These are phyloP conservation scores for Tetraselmis striata DNA, from an alignment of 139 green algal genomes.

Conservation along the genomic window DNA sequence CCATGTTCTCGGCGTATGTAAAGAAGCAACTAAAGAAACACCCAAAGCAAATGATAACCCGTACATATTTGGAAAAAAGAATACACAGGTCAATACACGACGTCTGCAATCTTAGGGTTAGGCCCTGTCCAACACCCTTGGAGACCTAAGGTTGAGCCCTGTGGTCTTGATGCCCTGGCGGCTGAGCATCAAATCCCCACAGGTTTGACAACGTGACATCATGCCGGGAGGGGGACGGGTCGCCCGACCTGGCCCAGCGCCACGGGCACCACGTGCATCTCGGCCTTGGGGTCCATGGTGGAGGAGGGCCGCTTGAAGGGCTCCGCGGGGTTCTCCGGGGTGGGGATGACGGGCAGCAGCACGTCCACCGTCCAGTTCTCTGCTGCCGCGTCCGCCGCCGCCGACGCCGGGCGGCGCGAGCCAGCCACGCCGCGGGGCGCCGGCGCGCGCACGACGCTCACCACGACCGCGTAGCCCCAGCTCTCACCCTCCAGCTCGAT, in stretches of 20 bases:
- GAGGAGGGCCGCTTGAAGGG: not conserved
- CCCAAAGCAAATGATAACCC: no score
- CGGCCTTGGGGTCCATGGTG: not conserved
- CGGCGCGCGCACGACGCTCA: slow-evolving; percentile 32
- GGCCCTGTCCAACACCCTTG: no score
- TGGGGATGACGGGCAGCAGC: slow-evolving; percentile 37
- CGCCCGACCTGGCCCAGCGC: not conserved
- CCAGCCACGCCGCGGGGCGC: not conserved
- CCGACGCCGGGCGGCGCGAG: not conserved
- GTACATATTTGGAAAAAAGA: no score
- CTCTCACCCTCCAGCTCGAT: slow-evolving; percentile 38
- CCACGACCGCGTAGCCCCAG: slow-evolving; percentile 81
- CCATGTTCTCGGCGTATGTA: no score
- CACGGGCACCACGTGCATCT: slow-evolving; percentile 1
- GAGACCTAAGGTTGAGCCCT: no score
- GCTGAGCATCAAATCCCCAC: no score
- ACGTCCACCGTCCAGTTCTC: slow-evolving; percentile 55
- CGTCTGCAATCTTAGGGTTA: no score
- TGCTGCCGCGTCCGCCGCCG: slow-evolving; percentile 3
- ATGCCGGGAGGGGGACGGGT: no score
- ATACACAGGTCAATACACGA: no score
- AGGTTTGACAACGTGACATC: no score
- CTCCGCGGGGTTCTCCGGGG: not conserved
- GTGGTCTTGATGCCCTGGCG: no score
- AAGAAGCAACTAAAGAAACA: no score